These are phyloP conservation scores for Metschnikowia gelsemii DNA, from an alignment of 805 yeast genomes.

Conservation along the genomic window DNA sequence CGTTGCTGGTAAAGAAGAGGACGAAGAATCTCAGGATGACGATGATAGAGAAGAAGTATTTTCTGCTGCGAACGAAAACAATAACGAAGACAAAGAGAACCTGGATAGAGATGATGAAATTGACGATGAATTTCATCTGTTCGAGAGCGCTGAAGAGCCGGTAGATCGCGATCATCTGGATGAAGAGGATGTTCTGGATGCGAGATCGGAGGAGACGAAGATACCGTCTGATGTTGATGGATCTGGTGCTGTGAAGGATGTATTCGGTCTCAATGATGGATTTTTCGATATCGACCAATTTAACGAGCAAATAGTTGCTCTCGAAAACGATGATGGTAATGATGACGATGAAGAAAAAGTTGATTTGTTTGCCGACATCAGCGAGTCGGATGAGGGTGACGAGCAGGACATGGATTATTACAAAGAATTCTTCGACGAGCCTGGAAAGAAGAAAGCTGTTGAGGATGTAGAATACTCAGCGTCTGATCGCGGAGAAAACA, in stretches of 20 bases:
- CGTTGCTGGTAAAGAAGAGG: conserved; percentile 12
- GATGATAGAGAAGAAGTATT: conserved; percentile 25
- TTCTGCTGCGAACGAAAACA: conserved; percentile 11
- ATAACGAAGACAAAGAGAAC: conserved; percentile 13
- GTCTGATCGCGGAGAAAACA: conserved; percentile 40
- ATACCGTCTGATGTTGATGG: conserved; percentile 14
- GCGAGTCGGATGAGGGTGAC: conserved; percentile 38
- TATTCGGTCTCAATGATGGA: conserved; percentile 73
- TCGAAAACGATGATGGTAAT: conserved; percentile 47
- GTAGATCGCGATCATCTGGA: conserved; percentile 16
- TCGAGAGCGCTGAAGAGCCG: conserved; percentile 22
- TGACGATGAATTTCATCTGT: conserved; percentile 10
- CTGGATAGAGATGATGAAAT: conserved; percentile 19
- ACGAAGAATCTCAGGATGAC: conserved; percentile 21
- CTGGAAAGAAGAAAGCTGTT: conserved; percentile 28
- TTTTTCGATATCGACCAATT: conserved; percentile 84
- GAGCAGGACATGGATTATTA: conserved; percentile 51
- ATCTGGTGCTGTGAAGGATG: conserved; percentile 39
- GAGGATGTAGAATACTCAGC: conserved; percentile 13
- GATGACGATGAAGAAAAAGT: conserved; percentile 43
- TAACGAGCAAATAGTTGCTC: conserved; percentile 67
- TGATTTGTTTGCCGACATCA: conserved; percentile 39
- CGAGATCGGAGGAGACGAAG: conserved; percentile 18
- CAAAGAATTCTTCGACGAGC: conserved; percentile 64
- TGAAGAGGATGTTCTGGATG: conserved; percentile 18